These are phyloP conservation scores for Vanrija pseudolonga DNA, from an alignment of 1,284 basidiomycete genomes.

Conservation along the genomic window DNA sequence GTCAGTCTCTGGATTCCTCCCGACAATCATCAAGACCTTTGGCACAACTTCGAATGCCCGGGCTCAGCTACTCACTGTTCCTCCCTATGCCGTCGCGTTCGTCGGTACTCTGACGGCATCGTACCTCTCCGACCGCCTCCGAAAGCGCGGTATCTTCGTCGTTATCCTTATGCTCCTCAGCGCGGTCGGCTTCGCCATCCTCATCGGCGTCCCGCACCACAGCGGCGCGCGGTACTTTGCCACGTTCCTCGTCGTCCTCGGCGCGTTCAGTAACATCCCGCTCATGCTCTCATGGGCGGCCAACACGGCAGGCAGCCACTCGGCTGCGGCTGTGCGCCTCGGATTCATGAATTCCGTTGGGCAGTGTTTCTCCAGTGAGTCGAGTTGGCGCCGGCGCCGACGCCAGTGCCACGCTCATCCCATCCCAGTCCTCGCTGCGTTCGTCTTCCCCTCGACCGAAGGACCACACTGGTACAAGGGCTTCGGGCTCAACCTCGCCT, in stretches of 20 bases:
- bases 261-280: constrained; percentile 34
- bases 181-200: constrained; percentile 39
- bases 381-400: background rate
- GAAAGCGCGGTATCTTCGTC: constrained; percentile 21
- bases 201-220: constrained; percentile 30
- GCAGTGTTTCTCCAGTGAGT: constrained; percentile 11
- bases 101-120: constrained; percentile 10
- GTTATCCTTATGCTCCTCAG: constrained; percentile 37
- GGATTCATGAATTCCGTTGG: constrained; percentile 3
- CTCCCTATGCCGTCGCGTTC: constrained; percentile 20
- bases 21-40: constrained; percentile 65
- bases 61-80: constrained; percentile 53
- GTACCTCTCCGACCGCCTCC: constrained; percentile 11
- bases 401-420: no score
- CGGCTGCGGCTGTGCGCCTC: constrained; percentile 11
- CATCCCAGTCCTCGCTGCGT: constrained; percentile 14
- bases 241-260: constrained; percentile 34
- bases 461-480: constrained; percentile 21
- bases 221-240: constrained; percentile 36
- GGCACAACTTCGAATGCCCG: constrained; percentile 50
- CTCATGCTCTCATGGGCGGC: constrained; percentile 21
- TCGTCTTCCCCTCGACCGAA: constrained; percentile 22
- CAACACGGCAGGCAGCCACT: constrained; percentile 17
- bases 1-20: constrained; percentile 73
- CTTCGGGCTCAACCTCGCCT: constrained; percentile 16